phyloP scores from a whole-genome alignment of 176 grass and related monocot species.

The Urochloa ruziziensis region DNA sequence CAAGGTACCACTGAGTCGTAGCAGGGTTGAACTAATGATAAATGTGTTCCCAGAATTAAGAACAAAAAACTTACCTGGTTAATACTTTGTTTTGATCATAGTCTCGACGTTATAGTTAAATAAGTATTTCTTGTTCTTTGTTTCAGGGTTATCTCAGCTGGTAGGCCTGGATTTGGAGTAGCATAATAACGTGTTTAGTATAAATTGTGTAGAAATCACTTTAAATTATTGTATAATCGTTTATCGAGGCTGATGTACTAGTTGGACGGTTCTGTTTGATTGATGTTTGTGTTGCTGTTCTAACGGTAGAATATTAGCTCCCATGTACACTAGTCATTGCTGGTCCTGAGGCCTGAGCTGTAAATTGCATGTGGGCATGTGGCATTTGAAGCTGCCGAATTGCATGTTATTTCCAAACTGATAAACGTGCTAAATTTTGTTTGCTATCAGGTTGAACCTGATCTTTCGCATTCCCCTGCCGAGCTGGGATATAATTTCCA shows the following conservation, averaged over 20 bases:
- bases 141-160: constrained; percentile 23
- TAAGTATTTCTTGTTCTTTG: not conserved
- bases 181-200: not conserved
- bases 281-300: not conserved
- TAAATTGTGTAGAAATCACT: constrained; percentile 6
- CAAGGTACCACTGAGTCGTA: not conserved
- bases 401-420: not conserved
- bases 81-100: not conserved
- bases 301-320: not conserved
- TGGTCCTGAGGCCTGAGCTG: too few relatives aligned
- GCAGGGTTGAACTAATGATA: not conserved
- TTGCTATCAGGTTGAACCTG: not conserved
- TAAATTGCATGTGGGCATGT: not conserved
- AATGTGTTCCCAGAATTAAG: not conserved
- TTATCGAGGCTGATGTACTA: not conserved
- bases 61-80: not conserved
- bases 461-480: not conserved
- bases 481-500: not conserved
- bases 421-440: not conserved
- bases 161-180: not conserved
- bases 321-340: not conserved
- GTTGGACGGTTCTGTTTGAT: not conserved
- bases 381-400: not conserved
- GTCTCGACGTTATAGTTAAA: not conserved
- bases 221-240: not conserved